Conservation (phyloP, 768 basidiomycete genomes). For the Pulveroboletus sp. region DNA sequence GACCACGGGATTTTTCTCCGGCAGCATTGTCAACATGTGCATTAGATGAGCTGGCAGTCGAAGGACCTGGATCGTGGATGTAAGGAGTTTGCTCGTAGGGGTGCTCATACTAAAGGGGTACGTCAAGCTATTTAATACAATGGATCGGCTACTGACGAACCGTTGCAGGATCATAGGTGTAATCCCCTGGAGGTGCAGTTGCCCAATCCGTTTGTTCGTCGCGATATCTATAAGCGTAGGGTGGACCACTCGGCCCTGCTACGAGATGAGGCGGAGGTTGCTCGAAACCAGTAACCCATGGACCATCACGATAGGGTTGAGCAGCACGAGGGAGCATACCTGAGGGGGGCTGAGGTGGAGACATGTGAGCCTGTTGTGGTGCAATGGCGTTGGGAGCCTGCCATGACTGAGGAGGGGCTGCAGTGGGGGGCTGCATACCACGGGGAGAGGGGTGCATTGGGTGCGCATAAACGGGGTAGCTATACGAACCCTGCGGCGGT, state of each 20-base stretch:
- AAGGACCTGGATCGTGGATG: slow-evolving; percentile 48
- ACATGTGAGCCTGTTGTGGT: slow-evolving; percentile 60
- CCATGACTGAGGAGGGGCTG: slow-evolving; percentile 60
- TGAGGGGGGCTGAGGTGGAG: slow-evolving; percentile 42
- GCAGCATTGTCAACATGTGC: slow-evolving; percentile 20
- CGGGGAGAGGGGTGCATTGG: slow-evolving; percentile 36
- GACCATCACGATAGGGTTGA: slow-evolving; percentile 43
- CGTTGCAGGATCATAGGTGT: slow-evolving; percentile 48
- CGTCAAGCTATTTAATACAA: slow-evolving; percentile 5
- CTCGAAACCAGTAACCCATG: slow-evolving; percentile 56
- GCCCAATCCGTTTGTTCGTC: slow-evolving; percentile 53
- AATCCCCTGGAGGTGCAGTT: slow-evolving; percentile 38
- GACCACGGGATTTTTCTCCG: slow-evolving; percentile 52
- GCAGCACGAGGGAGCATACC: slow-evolving; percentile 44
- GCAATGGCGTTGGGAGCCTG: slow-evolving; percentile 56
- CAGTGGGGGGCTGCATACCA: slow-evolving; percentile 42
- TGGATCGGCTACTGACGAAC: slow-evolving; percentile 32
- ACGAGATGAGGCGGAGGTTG: slow-evolving; percentile 47
- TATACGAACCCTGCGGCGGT: slow-evolving; percentile 26
- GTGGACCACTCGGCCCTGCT: slow-evolving; percentile 37
- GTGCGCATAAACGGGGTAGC: slow-evolving; percentile 37
- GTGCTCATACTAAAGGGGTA: slow-evolving; percentile 45
- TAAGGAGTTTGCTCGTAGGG: slow-evolving; percentile 58
- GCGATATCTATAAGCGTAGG: slow-evolving; percentile 59
- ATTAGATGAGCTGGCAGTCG: slow-evolving; percentile 40